Evolutionary conservation across 805 yeast species (phyloP).

Genomic region (Pichia manshurica): DNA sequence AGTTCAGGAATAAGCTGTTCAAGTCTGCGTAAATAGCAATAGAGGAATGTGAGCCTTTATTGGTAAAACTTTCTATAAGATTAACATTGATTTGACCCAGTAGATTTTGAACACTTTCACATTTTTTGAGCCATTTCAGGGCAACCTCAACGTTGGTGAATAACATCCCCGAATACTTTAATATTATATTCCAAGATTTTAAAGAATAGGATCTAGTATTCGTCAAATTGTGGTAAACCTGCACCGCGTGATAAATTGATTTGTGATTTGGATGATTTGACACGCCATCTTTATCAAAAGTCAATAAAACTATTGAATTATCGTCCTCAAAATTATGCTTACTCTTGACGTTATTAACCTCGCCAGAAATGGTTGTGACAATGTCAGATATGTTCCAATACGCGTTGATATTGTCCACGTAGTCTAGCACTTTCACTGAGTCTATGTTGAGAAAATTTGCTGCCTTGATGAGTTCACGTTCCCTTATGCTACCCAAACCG

Average conservation of each 20-base stretch:
- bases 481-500: slow-evolving; percentile 62
- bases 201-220: slow-evolving; percentile 23
- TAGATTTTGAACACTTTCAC: background rate
- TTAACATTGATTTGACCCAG: background rate
- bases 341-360: slow-evolving; percentile 2
- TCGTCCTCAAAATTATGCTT: slow-evolving; percentile 15
- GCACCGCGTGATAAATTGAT: slow-evolving; percentile 50
- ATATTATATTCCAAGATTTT: slow-evolving; percentile 29
- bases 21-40: slow-evolving; percentile 34
- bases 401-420: slow-evolving; percentile 62
- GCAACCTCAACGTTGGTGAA: slow-evolving; percentile 32
- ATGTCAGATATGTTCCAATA: slow-evolving; percentile 54
- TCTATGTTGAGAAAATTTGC: slow-evolving; percentile 47
- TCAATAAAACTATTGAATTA: slow-evolving; percentile 42
- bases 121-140: background rate
- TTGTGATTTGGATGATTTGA: slow-evolving; percentile 86
- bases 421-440: slow-evolving; percentile 43
- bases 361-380: slow-evolving; percentile 30
- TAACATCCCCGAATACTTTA: slow-evolving; percentile 46
- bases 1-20: slow-evolving; percentile 35
- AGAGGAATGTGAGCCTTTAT: background rate
- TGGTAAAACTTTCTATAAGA: no score
- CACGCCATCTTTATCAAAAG: slow-evolving; percentile 80
- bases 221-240: slow-evolving; percentile 26
- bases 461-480: slow-evolving; percentile 51